These are phyloP conservation scores for Murraya paniculata DNA, from an alignment of 345 rosid genomes.

Conservation along the genomic window DNA sequence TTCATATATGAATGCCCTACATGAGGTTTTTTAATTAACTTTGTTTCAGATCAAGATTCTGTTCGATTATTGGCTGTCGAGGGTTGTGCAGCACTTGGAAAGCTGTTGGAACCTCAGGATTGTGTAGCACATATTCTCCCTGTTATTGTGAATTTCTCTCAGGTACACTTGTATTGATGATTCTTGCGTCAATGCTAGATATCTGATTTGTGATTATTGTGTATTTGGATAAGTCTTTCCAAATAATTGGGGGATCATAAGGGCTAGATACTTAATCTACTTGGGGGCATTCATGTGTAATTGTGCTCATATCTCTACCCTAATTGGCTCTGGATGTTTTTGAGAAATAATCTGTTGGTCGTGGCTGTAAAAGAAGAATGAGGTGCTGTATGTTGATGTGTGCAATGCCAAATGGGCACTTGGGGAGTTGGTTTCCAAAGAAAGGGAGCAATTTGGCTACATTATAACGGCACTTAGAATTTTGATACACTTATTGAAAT, in stretches of 20 bases:
- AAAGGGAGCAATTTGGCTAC: background rate
- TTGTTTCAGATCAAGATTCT: constrained; percentile 84
- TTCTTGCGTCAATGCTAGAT: background rate
- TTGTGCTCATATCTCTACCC: background rate
- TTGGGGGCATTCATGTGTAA: background rate
- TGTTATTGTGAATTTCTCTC: constrained; percentile 90
- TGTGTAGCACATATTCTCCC: constrained; percentile 88
- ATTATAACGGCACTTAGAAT: background rate
- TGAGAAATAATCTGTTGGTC: background rate
- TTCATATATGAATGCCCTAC: background rate
- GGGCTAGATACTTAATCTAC: background rate
- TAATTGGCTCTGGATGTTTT: background rate
- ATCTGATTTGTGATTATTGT: background rate
- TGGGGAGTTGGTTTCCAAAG: too few species aligned
- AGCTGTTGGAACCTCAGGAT: constrained; percentile 91
- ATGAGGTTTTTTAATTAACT: background rate
- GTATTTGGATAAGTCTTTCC: background rate
- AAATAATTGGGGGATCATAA: too few species aligned
- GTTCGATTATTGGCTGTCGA: constrained; percentile 94
- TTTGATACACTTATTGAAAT: background rate
- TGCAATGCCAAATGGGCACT: background rate
- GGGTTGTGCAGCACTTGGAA: constrained; percentile 97
- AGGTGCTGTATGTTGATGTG: background rate
- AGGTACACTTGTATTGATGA: constrained; percentile 38
- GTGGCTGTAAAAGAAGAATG: background rate